A percentile compares a stretch with the other conserved stretches of the same genome.
Evolutionary conservation across 1,284 basidiomycete species (phyloP).

Genomic region (Cutaneotrichosporon cutaneum): DNA sequence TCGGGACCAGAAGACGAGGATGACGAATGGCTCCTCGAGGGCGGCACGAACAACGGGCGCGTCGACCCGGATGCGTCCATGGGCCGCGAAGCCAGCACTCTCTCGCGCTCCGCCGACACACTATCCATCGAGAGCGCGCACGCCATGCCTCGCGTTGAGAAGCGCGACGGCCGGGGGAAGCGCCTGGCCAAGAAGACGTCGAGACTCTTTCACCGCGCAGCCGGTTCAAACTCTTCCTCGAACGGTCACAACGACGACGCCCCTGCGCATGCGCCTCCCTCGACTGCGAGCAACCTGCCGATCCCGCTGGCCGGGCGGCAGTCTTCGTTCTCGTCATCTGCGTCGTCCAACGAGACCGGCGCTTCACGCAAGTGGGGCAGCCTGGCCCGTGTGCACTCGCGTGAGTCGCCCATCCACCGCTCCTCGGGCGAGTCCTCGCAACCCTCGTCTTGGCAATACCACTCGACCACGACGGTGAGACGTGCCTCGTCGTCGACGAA

Average conservation of each 20-base stretch:
- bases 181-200: slow-evolving; percentile 49
- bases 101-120: slow-evolving; percentile 19
- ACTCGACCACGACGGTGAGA: slow-evolving; percentile 8
- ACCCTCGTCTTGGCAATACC: slow-evolving; percentile 27
- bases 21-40: slow-evolving; percentile 47
- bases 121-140: slow-evolving; percentile 16
- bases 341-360: slow-evolving; percentile 32
- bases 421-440: slow-evolving; percentile 20
- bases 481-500: slow-evolving; percentile 30
- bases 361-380: slow-evolving; percentile 16
- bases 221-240: neutral
- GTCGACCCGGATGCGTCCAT: slow-evolving; percentile 24
- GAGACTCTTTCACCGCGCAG: slow-evolving; percentile 36
- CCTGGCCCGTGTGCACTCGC: slow-evolving; percentile 24
- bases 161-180: slow-evolving; percentile 29
- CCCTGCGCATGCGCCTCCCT: slow-evolving; percentile 8
- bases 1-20: slow-evolving; percentile 29
- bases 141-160: neutral
- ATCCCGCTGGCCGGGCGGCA: slow-evolving; percentile 33
- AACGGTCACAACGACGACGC: slow-evolving; percentile 12
- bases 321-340: slow-evolving; percentile 38
- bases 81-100: slow-evolving; percentile 20
- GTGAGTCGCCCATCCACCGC: slow-evolving; percentile 18
- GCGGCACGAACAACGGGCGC: slow-evolving; percentile 21
- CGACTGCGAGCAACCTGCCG: slow-evolving; percentile 8